These are phyloP conservation scores for Scytalidium sp. DNA, from an alignment of 2,329 filamentous ascomycete genomes.

Conservation along the genomic window DNA sequence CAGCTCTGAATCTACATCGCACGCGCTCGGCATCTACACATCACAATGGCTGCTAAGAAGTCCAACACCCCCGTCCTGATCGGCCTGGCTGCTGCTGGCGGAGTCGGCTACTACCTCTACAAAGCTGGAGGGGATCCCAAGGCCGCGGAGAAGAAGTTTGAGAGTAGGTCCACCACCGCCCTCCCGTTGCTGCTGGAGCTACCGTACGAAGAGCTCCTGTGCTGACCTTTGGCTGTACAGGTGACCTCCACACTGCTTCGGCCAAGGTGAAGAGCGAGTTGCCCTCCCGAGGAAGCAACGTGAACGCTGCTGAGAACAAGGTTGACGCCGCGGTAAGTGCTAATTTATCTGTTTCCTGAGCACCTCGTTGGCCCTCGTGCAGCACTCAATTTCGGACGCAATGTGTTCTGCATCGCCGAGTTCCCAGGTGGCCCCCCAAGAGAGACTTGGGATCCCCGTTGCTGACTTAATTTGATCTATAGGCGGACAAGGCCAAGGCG, in stretches of 20 bases:
- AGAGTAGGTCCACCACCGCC: conserved; percentile 63
- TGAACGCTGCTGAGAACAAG: conserved; percentile 59
- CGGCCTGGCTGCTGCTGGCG: conserved; percentile 63
- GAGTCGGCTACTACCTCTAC: conserved; percentile 89
- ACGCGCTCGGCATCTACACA: neutral
- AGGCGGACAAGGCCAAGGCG: conserved; percentile 62
- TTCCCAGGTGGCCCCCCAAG: neutral
- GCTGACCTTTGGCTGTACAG: conserved; percentile 45
- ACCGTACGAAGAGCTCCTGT: no score
- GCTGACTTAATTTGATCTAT: conserved; percentile 27
- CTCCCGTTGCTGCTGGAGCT: no score
- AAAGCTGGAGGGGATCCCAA: conserved; percentile 76
- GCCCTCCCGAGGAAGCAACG: conserved; percentile 58
- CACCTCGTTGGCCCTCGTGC: neutral
- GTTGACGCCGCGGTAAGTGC: conserved; percentile 65
- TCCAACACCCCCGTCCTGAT: conserved; percentile 40
- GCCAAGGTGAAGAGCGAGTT: conserved; percentile 64
- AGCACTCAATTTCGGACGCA: no score
- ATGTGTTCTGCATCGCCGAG: neutral
- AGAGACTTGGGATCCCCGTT: conserved; percentile 9
- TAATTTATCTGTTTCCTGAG: conserved; percentile 1
- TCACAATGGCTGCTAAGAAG: conserved; percentile 31
- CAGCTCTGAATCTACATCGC: neutral
- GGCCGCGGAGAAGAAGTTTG: conserved; percentile 80
- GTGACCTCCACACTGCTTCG: conserved; percentile 70